Percentiles rank a stretch among this genome's conserved stretches.
phyloP scores from a whole-genome alignment of 805 yeast genomes.

The Metschnikowia similis region DNA sequence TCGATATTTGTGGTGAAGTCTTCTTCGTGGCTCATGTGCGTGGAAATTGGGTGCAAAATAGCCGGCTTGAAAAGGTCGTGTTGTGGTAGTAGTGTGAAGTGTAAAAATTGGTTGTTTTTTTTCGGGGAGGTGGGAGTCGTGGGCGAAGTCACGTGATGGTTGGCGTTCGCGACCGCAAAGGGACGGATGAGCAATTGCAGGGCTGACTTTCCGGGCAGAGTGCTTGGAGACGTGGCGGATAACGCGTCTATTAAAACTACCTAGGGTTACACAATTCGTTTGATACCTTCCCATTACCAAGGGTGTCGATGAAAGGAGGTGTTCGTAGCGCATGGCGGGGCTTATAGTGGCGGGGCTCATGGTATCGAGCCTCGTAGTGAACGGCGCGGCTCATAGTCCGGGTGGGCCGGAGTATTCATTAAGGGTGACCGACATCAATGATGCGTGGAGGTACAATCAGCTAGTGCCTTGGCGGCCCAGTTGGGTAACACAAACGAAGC shows the following conservation, averaged over 20 bases:
- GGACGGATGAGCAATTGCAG: too few relatives aligned
- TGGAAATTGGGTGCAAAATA: slow-evolving; percentile 13
- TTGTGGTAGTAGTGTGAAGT: slow-evolving; percentile 22
- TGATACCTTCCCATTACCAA: too few relatives aligned
- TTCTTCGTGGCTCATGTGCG: slow-evolving; percentile 24
- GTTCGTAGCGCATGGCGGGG: neutral
- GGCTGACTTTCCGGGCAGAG: neutral
- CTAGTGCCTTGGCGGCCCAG: slow-evolving; percentile 55
- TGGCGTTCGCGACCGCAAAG: neutral
- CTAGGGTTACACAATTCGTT: neutral
- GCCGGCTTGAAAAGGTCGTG: slow-evolving; percentile 18
- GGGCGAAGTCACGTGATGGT: slow-evolving; percentile 3
- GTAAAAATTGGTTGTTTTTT: slow-evolving; percentile 13
- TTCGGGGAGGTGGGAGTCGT: slow-evolving; percentile 3
- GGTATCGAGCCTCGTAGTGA: neutral
- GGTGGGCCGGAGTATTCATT: neutral
- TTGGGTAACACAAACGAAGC: slow-evolving; percentile 76
- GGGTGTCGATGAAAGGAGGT: neutral
- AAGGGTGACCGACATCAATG: neutral
- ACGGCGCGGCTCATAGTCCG: neutral
- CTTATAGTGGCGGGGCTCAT: neutral
- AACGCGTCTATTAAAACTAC: neutral
- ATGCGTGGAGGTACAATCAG: neutral
- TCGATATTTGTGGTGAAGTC: slow-evolving; percentile 35
- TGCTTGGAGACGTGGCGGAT: neutral